Conservation (phyloP, 1,284 basidiomycete species). For the Puccinia coronata region DNA sequence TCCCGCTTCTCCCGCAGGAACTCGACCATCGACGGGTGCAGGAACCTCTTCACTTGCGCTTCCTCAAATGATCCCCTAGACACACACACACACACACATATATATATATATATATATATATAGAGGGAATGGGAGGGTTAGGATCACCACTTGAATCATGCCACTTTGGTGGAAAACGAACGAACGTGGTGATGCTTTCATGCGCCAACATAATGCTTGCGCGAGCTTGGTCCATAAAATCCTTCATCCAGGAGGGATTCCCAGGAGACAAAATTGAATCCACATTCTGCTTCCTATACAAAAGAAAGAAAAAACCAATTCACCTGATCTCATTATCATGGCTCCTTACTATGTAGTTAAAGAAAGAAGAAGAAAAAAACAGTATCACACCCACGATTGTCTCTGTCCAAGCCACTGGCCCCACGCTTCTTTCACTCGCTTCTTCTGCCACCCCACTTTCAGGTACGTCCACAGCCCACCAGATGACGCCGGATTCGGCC, state of each 20-base stretch:
- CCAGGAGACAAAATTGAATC: conserved; percentile 36
- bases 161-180: background rate
- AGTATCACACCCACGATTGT: conserved; percentile 26
- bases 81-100: no score
- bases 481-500: conserved; percentile 20
- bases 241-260: conserved; percentile 37
- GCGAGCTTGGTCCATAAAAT: conserved; percentile 33
- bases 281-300: conserved; percentile 32
- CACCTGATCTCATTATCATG: background rate
- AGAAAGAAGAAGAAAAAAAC: background rate
- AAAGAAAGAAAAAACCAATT: background rate
- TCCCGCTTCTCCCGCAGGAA: conserved; percentile 15
- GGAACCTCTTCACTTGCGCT: background rate
- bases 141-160: no score
- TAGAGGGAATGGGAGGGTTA: no score
- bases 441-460: conserved; percentile 35
- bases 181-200: conserved; percentile 42
- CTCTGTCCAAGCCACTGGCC: conserved; percentile 48
- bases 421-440: conserved; percentile 41
- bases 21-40: conserved; percentile 36
- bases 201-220: conserved; percentile 20
- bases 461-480: conserved; percentile 41
- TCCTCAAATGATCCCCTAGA: conserved; percentile 33
- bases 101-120: no score
- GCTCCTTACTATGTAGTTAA: no score